Conservation (phyloP, 441 rosid species). For the Aleurites moluccanus region DNA sequence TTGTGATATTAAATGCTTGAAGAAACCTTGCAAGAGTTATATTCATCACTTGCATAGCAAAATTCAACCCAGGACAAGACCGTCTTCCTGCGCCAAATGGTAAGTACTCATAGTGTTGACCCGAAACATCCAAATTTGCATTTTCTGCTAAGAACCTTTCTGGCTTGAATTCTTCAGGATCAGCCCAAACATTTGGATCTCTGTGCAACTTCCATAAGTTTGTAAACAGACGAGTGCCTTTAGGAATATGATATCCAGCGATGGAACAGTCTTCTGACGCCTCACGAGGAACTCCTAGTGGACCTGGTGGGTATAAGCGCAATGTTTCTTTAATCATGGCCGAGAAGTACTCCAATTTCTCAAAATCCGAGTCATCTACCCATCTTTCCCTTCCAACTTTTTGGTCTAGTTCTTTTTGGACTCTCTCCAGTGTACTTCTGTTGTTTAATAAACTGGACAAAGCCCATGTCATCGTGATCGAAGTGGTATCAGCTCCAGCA, state of each 20-base stretch:
- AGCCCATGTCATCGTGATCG: conserved; percentile 43
- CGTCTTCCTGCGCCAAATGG: conserved; percentile 47
- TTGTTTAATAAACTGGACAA: conserved; percentile 36
- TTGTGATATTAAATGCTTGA: conserved; percentile 34
- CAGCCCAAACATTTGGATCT: conserved; percentile 42
- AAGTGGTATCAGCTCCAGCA: conserved; percentile 52
- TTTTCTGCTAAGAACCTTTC: conserved; percentile 32
- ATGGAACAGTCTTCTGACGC: conserved; percentile 46
- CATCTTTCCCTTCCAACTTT: conserved; percentile 44
- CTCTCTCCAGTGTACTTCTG: conserved; percentile 31
- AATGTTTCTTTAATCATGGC: conserved; percentile 52
- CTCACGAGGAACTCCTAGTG: conserved; percentile 44
- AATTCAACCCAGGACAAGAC: conserved; percentile 38
- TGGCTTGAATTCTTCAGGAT: conserved; percentile 34
- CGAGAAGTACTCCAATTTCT: conserved; percentile 42
- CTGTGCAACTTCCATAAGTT: conserved; percentile 52
- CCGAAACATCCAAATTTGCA: conserved; percentile 23
- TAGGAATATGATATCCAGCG: conserved; percentile 39
- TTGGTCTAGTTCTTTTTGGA: conserved; percentile 50
- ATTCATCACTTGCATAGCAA: conserved; percentile 32
- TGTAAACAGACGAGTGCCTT: conserved; percentile 45
- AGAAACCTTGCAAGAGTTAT: conserved; percentile 34
- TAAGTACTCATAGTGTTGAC: conserved; percentile 33
- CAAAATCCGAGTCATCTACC: conserved; percentile 46
- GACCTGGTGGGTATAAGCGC: conserved; percentile 53